Percentiles rank a stretch among this genome's conserved stretches.
These are phyloP conservation scores for Akanthomyces dipterigenus DNA, from an alignment of 2,329 filamentous ascomycete species.

Conservation along the genomic window DNA sequence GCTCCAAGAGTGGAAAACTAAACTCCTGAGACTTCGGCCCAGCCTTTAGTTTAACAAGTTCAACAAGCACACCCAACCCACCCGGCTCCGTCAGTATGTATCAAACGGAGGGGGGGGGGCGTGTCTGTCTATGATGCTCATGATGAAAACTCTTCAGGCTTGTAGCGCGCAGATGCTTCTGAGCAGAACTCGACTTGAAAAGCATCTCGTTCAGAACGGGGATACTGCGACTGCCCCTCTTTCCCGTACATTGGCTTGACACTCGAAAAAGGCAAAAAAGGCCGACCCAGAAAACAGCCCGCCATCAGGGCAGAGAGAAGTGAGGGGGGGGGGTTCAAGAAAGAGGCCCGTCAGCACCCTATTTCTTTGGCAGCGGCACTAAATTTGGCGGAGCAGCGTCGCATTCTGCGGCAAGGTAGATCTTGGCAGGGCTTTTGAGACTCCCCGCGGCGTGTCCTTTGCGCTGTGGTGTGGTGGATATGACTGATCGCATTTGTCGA, in stretches of 20 bases:
- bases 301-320: not conserved
- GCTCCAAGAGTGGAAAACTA: not conserved
- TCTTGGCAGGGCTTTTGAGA: not conserved
- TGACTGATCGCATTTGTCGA: not conserved
- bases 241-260: not conserved
- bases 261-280: not conserved
- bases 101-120: not conserved
- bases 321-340: not conserved
- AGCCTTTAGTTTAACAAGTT: not conserved
- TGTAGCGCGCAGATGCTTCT: no score
- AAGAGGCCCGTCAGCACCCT: not conserved
- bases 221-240: not conserved
- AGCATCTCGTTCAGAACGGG: no score
- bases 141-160: no score
- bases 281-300: not conserved
- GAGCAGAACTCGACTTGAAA: no score
- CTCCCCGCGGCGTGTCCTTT: not conserved
- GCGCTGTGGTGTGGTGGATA: not conserved
- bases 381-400: not conserved
- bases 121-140: not conserved
- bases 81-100: not conserved
- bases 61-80: not conserved
- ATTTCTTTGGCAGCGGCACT: not conserved
- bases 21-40: not conserved
- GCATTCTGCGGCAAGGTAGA: conserved; percentile 3